phyloP scores from a whole-genome alignment of 176 grass and related monocot genomes.

The Triticum urartu region DNA sequence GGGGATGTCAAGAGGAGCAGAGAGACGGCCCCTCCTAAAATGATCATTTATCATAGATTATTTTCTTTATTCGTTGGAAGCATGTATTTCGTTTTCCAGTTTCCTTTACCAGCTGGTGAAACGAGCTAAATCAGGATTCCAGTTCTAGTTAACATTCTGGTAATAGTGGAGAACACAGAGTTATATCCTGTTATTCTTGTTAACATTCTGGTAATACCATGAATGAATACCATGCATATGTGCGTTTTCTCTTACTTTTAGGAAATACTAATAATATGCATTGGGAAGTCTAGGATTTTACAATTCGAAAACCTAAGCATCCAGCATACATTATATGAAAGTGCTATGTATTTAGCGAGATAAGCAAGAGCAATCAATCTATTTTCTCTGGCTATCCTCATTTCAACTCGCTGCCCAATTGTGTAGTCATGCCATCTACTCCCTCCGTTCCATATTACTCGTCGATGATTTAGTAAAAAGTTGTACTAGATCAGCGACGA shows the following conservation, averaged over 20 bases:
- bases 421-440: neutral
- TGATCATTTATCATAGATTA: too few species aligned
- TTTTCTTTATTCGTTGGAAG: too few species aligned
- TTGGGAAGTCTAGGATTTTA: neutral
- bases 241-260: neutral
- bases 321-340: neutral
- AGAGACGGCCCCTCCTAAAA: too few species aligned
- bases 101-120: neutral
- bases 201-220: neutral
- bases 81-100: too few species aligned
- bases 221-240: neutral
- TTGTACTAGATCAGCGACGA: too few species aligned
- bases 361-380: neutral
- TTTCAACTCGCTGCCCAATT: neutral
- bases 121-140: neutral
- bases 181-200: neutral
- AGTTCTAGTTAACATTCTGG: neutral
- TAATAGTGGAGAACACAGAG: neutral
- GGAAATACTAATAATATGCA: neutral
- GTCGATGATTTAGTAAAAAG: too few species aligned
- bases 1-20: too few species aligned
- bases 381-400: neutral
- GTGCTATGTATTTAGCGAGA: neutral
- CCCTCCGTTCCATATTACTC: too few species aligned
- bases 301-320: neutral